Percentiles rank a stretch among this genome's conserved stretches.
Evolutionary conservation across 179 eudicot genomes (phyloP).

Genomic region (Beta lomatogona): DNA sequence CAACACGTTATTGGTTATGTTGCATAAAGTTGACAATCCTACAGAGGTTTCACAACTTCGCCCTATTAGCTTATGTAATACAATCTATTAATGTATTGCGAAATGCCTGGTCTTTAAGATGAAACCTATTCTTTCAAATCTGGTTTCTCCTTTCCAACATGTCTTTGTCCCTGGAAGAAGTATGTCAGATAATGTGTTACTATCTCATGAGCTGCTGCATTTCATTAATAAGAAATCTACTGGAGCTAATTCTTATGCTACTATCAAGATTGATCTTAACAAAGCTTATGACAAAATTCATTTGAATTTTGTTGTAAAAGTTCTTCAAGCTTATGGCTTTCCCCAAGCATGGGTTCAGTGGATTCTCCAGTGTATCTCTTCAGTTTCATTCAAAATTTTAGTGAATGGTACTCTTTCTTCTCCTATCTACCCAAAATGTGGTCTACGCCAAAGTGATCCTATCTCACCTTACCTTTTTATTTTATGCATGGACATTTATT

Average conservation of each 20-base stretch:
- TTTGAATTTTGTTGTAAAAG: background rate
- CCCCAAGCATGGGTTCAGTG: background rate
- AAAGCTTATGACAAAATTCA: background rate
- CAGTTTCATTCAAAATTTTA: background rate
- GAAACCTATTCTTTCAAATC: rapidly evolving
- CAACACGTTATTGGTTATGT: background rate
- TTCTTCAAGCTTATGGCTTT: background rate
- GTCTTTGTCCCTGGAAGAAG: background rate
- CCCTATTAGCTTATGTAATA: background rate
- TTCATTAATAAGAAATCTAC: too few relatives aligned
- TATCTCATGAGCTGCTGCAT: background rate
- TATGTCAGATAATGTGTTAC: background rate
- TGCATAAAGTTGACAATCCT: background rate
- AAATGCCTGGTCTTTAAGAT: background rate
- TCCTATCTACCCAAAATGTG: background rate
- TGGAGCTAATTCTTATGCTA: background rate
- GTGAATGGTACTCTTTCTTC: background rate
- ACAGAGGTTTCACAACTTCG: background rate
- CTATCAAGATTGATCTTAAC: background rate
- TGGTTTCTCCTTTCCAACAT: background rate
- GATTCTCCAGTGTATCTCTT: background rate
- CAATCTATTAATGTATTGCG: background rate
- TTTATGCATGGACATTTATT: background rate
- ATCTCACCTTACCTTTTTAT: background rate
- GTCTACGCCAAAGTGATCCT: background rate